Percentiles rank a stretch among this genome's conserved stretches.
These are phyloP conservation scores for Prosopis cineraria DNA, from an alignment of 306 rosid species.

Conservation along the genomic window DNA sequence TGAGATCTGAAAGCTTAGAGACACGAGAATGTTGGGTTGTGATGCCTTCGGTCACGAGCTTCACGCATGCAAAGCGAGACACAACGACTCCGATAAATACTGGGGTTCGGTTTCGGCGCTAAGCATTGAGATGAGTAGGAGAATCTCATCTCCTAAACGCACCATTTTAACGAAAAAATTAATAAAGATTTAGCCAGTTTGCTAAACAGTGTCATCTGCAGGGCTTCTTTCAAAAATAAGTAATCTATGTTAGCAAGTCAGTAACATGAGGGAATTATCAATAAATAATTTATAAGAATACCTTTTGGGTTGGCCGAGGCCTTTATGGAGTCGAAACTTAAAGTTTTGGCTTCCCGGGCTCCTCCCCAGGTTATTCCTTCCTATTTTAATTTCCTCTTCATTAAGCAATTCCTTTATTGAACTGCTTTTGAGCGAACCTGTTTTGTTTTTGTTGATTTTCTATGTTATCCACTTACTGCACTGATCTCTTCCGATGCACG, in stretches of 20 bases:
- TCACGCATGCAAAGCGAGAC: not conserved
- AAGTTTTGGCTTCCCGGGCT: constrained; percentile 38
- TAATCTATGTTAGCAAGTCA: no score
- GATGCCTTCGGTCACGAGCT: not conserved
- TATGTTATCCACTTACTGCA: not conserved
- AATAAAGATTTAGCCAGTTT: no score
- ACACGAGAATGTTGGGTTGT: not conserved
- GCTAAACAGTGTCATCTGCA: no score
- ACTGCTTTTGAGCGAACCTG: not conserved
- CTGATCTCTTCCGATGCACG: not conserved
- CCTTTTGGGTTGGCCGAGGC: not conserved
- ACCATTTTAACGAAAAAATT: no score
- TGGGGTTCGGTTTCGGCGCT: no score
- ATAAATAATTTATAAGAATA: no score
- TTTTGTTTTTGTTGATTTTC: not conserved
- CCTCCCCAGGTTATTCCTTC: constrained; percentile 45
- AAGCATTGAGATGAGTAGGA: no score
- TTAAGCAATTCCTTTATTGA: not conserved
- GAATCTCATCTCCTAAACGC: no score
- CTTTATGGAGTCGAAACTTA: constrained; percentile 54
- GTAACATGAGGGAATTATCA: no score
- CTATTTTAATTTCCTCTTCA: no score
- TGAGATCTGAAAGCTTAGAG: not conserved
- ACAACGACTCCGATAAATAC: not conserved
- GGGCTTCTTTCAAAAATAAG: no score